Evolutionary conservation across 2,329 filamentous ascomycete genomes (phyloP).

Genomic region (Gaeumannomyces sp.): DNA sequence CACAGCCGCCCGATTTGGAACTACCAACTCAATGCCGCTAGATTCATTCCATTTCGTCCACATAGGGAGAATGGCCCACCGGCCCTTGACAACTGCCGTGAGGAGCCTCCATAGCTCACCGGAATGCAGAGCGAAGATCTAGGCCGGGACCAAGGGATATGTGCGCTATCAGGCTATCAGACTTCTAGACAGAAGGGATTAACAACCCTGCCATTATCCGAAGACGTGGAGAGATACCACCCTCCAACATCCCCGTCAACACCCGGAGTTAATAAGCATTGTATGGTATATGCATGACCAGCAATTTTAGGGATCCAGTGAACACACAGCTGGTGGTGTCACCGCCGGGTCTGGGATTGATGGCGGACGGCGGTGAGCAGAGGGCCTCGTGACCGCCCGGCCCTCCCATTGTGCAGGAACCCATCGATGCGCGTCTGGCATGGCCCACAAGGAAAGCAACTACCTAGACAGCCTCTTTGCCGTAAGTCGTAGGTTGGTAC

Average conservation of each 20-base stretch:
- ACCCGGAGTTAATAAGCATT: not conserved
- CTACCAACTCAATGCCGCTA: too few species aligned
- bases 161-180: too few species aligned
- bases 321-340: not conserved
- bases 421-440: too few species aligned
- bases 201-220: not conserved
- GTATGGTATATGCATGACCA: not conserved
- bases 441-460: too few species aligned
- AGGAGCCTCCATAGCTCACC: too few species aligned
- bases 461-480: not conserved
- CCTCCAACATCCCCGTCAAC: not conserved
- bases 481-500: too few species aligned
- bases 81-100: too few species aligned
- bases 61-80: not conserved
- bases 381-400: not conserved
- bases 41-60: not conserved
- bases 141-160: too few species aligned
- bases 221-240: not conserved
- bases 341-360: constrained; percentile 6
- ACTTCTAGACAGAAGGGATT: too few species aligned
- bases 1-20: too few species aligned
- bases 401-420: not conserved
- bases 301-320: not conserved
- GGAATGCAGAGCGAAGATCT: not conserved
- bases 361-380: constrained; percentile 2